A percentile compares a stretch with the other conserved stretches of the same genome.
Evolutionary conservation across 306 rosid genomes (phyloP).

Genomic region (Urtica urens): DNA sequence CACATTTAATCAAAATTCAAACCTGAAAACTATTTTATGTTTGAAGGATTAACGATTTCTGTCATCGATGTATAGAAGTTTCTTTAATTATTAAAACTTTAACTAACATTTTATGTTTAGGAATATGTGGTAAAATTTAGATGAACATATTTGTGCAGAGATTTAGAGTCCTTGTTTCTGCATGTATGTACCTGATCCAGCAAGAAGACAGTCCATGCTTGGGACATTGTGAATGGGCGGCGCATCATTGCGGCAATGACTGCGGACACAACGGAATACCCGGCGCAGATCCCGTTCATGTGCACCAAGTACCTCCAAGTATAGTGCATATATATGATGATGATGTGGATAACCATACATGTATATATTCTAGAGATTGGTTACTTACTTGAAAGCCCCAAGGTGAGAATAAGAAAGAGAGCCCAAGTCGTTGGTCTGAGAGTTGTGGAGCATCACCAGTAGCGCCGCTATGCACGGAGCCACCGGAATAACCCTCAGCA

Average conservation of each 20-base stretch:
- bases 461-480: slow-evolving; percentile 72
- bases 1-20: too few relatives aligned
- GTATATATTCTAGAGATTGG: too few relatives aligned
- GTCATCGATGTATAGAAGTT: too few relatives aligned
- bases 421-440: slow-evolving; percentile 54
- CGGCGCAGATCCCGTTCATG: slow-evolving; percentile 86
- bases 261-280: slow-evolving; percentile 78
- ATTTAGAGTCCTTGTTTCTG: too few relatives aligned
- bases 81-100: too few relatives aligned
- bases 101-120: too few relatives aligned
- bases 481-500: slow-evolving; percentile 61
- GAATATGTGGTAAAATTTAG: too few relatives aligned
- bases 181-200: slow-evolving; percentile 98
- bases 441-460: slow-evolving; percentile 67
- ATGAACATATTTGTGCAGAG: too few relatives aligned
- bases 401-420: slow-evolving; percentile 58
- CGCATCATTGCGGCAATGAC: slow-evolving; percentile 49
- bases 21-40: too few relatives aligned
- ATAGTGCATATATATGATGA: neutral
- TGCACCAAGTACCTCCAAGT: slow-evolving; percentile 71
- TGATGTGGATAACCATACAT: neutral
- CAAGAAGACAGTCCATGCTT: slow-evolving; percentile 80
- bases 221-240: slow-evolving; percentile 35
- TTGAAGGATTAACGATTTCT: too few relatives aligned
- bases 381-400: slow-evolving; percentile 52